Base-by-base conservation (phyloP, 108 stramenopile genomes). In the Cyclotella sp. region DNA sequence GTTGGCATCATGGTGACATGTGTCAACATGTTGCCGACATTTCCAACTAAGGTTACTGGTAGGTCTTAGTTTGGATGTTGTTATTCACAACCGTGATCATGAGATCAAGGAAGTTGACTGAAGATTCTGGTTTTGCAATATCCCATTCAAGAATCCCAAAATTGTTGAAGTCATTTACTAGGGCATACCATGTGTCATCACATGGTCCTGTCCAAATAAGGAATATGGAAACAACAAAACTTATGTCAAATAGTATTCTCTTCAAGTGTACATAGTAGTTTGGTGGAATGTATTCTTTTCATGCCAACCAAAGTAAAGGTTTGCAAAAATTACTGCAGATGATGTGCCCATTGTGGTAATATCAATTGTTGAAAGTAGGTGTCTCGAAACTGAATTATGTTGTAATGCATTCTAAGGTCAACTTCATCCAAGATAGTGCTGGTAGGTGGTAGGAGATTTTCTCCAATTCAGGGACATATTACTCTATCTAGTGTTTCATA, bases 141-240 rank as follows among this genome's bases (percentile, higher is more conserved):
- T 54, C 53, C 53, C 53, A 54, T 19, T 54, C 21, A 16, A 54
- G 21, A 19, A 54, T 54, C n/a, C 53, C 53, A 54, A 54, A 54
- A 21, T 19, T n/a, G 21, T 54, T 54, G 53, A 54, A 54, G 8
- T 18, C n/a, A n/a, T 19, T 10, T n/a, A 54, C n/a, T 8, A 54
- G 53, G 8, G 11, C 18, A 19, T 54, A 10, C 53, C 53, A 54
- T 18, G 8, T 8, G 53, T 12, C 8, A n/a, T 54, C 53, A 19
- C 53, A 54, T 7, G 11, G 15, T n/a, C 53, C 53, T 18, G n/a
- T 7, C 53, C 53, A 54, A n/a, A 54, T 54, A 19, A 54, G n/a
- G n/a, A 54, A 54, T 8, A 54, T n/a, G 53, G 11, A 10, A 19
- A 18, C 53, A 19, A 54, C 53, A 54, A 54, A 54, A 8, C 53